Percentiles rank a stretch among this genome's conserved stretches.
phyloP scores from a whole-genome alignment of 352 stramenopile species.

The Globisporangium yorkense region DNA sequence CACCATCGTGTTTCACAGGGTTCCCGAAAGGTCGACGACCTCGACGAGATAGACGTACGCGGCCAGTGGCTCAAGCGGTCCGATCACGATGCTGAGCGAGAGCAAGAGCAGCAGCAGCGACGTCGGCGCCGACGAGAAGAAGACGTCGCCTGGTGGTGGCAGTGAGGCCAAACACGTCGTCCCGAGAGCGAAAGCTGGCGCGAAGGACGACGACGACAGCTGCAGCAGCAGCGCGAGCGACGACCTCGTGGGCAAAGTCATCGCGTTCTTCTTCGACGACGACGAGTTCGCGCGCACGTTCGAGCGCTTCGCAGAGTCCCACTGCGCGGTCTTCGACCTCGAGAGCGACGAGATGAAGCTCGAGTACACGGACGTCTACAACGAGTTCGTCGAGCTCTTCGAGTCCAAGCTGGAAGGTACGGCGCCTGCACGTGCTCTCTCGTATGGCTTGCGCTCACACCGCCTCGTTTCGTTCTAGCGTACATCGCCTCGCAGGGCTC shows the following conservation, averaged over 20 bases:
- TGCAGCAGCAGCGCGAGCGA: conserved; percentile 6
- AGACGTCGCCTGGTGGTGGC: background rate
- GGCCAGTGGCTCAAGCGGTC: background rate
- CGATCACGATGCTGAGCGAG: conserved; percentile 24
- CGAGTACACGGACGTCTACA: conserved; percentile 83
- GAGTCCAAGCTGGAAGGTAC: conserved; percentile 74
- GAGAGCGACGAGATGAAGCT: conserved; percentile 78
- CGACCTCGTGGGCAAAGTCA: conserved; percentile 56
- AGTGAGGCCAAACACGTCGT: conserved; percentile 3
- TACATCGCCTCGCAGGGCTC: conserved; percentile 56
- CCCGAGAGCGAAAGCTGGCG: conserved; percentile 15
- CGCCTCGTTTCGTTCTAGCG: conserved; percentile 16
- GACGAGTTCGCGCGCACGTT: conserved; percentile 72
- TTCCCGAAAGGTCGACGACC: conserved; percentile 3
- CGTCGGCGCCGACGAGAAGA: conserved; percentile 10
- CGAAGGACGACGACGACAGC: conserved; percentile 26
- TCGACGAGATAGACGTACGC: background rate
- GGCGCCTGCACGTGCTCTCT: background rate
- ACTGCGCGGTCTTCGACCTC: conserved; percentile 63
- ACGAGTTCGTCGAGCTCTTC: conserved; percentile 66
- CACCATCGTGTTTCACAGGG: too few relatives aligned
- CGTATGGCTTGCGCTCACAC: background rate
- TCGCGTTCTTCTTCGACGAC: conserved; percentile 76
- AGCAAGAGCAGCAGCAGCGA: conserved; percentile 30
- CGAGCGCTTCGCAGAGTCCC: conserved; percentile 54